Base-by-base conservation (phyloP, 2,329 filamentous ascomycete genomes). In the Penicillium sumatraense region DNA sequence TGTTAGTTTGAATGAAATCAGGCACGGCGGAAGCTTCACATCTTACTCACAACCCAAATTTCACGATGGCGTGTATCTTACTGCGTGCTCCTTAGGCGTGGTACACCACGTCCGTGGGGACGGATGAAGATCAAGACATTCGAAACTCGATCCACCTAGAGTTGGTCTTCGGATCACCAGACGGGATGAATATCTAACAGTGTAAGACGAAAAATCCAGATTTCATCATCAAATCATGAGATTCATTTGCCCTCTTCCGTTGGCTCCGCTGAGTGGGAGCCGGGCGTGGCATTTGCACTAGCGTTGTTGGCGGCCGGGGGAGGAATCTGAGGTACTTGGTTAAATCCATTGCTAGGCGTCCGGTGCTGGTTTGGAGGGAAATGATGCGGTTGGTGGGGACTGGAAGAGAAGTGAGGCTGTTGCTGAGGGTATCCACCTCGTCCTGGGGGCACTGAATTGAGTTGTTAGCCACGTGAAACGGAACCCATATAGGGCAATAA, bases 351-450 rank as follows among this genome's bases (percentile, higher is more conserved):
- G 65, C 81, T 86, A 36, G 78, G 78, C 14, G 72, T 75, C 61
- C 84, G 84, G 67, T 85, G 82, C 50, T 80, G 78, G 59, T 83
- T 82, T 35, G 80, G 80, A 2, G 81, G 81, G 66, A 85, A 88
- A 63, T 88, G 84, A 68, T 88, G 86, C 64, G 68, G 60, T 56
- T 88, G 84, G 60, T 88, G 86, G 48, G 86, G 86, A 65, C 86
- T 89, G 31, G 82, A 84, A 51, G 85, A 83, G 68, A 83, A 88
- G 59, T 88, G 87, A 61, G 86, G 85, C 35, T 82, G 80, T 50
- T 83, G 82, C 50, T 83, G 84, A 62, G 79, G 81, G 71, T 87
- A 89, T 50, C 81, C 82, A 65, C 74, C 73, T 48, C 86, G 83
- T 66, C 82, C 81, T 57, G 83, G 83, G 62, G 80, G 82, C 79